These are phyloP conservation scores for Pythium dissotocum DNA, from an alignment of 352 stramenopile species.

Conservation along the genomic window DNA sequence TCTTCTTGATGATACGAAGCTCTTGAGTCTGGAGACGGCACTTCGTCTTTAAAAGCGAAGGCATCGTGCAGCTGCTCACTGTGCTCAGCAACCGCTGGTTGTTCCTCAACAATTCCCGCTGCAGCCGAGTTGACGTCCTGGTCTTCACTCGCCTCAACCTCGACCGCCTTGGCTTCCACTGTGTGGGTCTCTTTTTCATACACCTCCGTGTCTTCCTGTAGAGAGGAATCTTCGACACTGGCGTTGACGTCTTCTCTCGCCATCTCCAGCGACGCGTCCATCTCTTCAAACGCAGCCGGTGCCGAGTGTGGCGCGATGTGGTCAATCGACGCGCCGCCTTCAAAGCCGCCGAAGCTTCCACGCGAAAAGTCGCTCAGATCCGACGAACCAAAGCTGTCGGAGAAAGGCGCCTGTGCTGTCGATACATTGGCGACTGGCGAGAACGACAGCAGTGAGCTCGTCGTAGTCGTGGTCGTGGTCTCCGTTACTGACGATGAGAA, in stretches of 20 bases:
- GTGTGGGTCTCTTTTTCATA: not conserved
- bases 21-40: not conserved
- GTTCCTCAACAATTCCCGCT: not conserved
- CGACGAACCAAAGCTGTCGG: not conserved
- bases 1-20: not conserved
- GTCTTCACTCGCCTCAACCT: not conserved
- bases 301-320: slow-evolving; percentile 9
- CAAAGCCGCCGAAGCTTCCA: slow-evolving; percentile 12
- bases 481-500: not conserved
- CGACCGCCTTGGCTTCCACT: not conserved
- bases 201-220: not conserved
- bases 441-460: slow-evolving; percentile 58
- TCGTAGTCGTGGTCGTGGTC: not conserved
- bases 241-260: not conserved
- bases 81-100: not conserved
- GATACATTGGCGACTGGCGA: slow-evolving; percentile 40
- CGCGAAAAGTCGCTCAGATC: not conserved
- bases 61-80: not conserved
- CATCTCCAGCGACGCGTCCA: not conserved
- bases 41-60: not conserved
- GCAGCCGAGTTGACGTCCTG: not conserved
- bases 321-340: slow-evolving; percentile 1
- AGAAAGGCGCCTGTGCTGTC: slow-evolving; percentile 27
- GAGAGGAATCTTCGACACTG: slow-evolving; percentile 3
- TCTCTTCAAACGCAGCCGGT: slow-evolving; percentile 5